Conservation (phyloP, 2,329 filamentous ascomycete species). For the Aspergillus sclerotialis region DNA sequence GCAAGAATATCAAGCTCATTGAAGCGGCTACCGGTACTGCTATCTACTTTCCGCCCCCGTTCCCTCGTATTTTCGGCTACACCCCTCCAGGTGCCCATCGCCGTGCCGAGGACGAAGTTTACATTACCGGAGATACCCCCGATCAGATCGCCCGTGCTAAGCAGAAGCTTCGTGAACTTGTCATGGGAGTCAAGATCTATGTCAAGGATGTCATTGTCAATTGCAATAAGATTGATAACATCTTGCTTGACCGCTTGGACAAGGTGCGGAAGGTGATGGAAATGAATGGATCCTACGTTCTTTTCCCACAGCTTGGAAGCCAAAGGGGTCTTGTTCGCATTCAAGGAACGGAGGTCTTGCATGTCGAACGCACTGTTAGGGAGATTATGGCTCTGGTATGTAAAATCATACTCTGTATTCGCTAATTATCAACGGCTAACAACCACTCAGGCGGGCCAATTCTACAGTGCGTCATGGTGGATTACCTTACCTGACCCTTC, state of each 20-base stretch:
- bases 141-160: slow-evolving; percentile 85
- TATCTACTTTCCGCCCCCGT: slow-evolving; percentile 95
- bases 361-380: slow-evolving; percentile 88
- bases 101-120: slow-evolving; percentile 81
- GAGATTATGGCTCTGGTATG: slow-evolving; percentile 90
- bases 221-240: slow-evolving; percentile 88
- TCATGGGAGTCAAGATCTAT: slow-evolving; percentile 71
- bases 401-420: slow-evolving; percentile 8
- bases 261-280: slow-evolving; percentile 98
- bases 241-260: slow-evolving; percentile 82
- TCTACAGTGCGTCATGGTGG: slow-evolving; percentile 96
- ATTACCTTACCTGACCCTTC: slow-evolving; percentile 68
- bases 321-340: slow-evolving; percentile 80
- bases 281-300: slow-evolving; percentile 87
- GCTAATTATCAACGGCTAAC: slow-evolving; percentile 2
- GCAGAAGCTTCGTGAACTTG: slow-evolving; percentile 80
- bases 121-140: slow-evolving; percentile 83
- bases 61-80: slow-evolving; percentile 86
- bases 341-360: slow-evolving; percentile 85
- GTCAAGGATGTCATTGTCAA: slow-evolving; percentile 91
- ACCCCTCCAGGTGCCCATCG: slow-evolving; percentile 73
- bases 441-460: slow-evolving; percentile 74
- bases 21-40: slow-evolving; percentile 92
- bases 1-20: slow-evolving; percentile 97
- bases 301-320: slow-evolving; percentile 81